Evolutionary conservation across 129 eudicot species (phyloP).

Genomic region (Helianthus tuberosus): DNA sequence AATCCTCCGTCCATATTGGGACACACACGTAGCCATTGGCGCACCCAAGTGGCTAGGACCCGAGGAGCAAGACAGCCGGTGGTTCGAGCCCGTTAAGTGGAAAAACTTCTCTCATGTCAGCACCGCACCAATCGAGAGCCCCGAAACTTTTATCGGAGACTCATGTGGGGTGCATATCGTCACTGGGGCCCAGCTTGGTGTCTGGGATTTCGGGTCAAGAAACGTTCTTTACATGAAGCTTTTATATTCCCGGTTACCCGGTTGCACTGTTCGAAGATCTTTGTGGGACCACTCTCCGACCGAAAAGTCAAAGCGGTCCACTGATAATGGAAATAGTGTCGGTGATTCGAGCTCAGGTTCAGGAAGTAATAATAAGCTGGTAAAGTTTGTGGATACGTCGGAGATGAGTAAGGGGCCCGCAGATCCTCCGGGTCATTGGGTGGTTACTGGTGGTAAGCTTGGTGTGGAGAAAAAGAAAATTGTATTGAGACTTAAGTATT

Average conservation of each 20-base stretch:
- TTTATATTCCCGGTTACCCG: constrained; percentile 58
- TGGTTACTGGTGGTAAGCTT: constrained; percentile 75
- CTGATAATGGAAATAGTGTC: neutral
- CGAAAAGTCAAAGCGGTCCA: constrained; percentile 25
- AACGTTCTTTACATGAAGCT: constrained; percentile 74
- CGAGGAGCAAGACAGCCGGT: constrained; percentile 78
- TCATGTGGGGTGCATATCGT: constrained; percentile 57
- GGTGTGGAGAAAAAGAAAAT: constrained; percentile 78
- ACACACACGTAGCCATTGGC: constrained; percentile 71
- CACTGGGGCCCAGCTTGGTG: constrained; percentile 79
- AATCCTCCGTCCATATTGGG: constrained; percentile 74
- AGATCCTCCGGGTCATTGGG: constrained; percentile 75
- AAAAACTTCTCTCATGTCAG: constrained; percentile 77
- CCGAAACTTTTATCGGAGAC: constrained; percentile 61
- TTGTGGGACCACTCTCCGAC: constrained; percentile 68
- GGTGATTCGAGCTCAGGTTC: constrained; percentile 45
- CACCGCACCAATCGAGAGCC: constrained; percentile 74
- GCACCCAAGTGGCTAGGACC: constrained; percentile 85
- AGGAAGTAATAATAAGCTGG: constrained; percentile 51
- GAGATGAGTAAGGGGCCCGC: constrained; percentile 69
- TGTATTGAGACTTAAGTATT: constrained; percentile 71
- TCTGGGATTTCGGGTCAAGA: constrained; percentile 82
- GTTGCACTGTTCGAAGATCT: constrained; percentile 66
- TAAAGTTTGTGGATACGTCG: constrained; percentile 56
- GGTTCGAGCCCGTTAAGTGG: constrained; percentile 84